Evolutionary conservation across 2,329 filamentous ascomycete species (phyloP), one percentile per base, ranked within the genome.

Genomic region (Fusarium sp.): DNA sequence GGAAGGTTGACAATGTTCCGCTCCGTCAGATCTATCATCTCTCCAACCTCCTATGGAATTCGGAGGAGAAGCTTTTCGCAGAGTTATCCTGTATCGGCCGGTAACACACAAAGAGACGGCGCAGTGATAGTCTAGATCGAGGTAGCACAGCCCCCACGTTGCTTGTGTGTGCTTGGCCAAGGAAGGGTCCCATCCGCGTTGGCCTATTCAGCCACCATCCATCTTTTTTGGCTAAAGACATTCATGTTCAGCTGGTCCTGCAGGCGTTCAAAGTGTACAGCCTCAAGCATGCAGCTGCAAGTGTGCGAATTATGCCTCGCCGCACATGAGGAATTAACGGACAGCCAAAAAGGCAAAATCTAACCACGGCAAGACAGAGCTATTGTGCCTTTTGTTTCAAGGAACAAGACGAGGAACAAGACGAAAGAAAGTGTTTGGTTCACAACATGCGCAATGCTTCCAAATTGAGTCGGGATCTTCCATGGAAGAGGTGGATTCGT

Each of bases 201-300:
- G 70, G 70, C 62, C 71, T 68, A 52, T 56, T 35, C 48, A 71
- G 71, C 70, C 71, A 73, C 71, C 61, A 75, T 69, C 71, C 61
- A 75, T 69, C 68, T 43, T 32, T 48, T 32, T 50, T 62, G 71
- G 57, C 52, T 54, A 23, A 16, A 63, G 48, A 64, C 68, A 45
- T 71, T 32, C 23, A 35, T 71, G 10, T 74, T 56, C 54, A 56
- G 71, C 56, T 61, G 23, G 18, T 60, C 39, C 45, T 63, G 60
- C 60, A 63, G 60, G 37, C 16, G 43, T 62, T 50, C 23, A 11
- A 52, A 32, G 27, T 52, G 48, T 56, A 41, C 58, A 62, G 59
- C 32, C 30, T 32, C 14, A 6, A 61, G 18, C n/a, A 34, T 20
- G 20, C 59, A 50, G 37, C 45, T 62, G 59, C 59, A 64, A 13